phyloP scores from a whole-genome alignment of 202 grass and related monocot genomes.

The Brachypodium distachyon region DNA sequence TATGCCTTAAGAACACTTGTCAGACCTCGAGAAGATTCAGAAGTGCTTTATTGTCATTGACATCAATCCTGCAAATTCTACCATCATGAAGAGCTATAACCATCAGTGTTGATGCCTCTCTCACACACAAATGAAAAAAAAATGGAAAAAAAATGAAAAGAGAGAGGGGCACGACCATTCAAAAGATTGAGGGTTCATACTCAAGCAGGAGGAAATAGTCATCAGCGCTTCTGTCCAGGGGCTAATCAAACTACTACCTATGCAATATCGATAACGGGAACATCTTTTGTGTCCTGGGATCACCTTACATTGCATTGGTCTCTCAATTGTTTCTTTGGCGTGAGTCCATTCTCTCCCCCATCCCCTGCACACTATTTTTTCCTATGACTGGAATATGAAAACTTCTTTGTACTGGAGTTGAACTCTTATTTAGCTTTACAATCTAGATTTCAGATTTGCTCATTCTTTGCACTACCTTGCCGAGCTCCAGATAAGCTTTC shows the following conservation, averaged over 20 bases:
- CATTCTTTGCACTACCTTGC: not conserved
- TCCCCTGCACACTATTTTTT: not conserved
- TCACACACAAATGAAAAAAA: not conserved
- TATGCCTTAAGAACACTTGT: not conserved
- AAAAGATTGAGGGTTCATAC: not conserved
- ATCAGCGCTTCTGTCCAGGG: not conserved
- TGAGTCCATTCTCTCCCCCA: not conserved
- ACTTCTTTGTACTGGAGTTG: not conserved
- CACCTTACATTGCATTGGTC: not conserved
- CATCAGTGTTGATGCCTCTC: not conserved
- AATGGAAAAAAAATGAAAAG: not conserved
- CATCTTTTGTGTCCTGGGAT: not conserved
- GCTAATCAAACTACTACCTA: not conserved
- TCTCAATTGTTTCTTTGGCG: not conserved
- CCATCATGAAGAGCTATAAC: not conserved
- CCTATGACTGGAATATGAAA: not conserved
- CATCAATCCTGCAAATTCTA: not conserved
- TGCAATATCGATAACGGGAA: not conserved
- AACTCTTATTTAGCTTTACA: not conserved
- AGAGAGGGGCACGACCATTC: not conserved
- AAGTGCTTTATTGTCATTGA: not conserved
- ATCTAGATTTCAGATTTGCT: not conserved
- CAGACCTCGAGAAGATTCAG: not conserved
- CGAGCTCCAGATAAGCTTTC: not conserved
- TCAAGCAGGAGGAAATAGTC: not conserved